These are phyloP conservation scores for Vaccinium myrtillus DNA, from an alignment of 148 eudicot genomes.

Conservation along the genomic window DNA sequence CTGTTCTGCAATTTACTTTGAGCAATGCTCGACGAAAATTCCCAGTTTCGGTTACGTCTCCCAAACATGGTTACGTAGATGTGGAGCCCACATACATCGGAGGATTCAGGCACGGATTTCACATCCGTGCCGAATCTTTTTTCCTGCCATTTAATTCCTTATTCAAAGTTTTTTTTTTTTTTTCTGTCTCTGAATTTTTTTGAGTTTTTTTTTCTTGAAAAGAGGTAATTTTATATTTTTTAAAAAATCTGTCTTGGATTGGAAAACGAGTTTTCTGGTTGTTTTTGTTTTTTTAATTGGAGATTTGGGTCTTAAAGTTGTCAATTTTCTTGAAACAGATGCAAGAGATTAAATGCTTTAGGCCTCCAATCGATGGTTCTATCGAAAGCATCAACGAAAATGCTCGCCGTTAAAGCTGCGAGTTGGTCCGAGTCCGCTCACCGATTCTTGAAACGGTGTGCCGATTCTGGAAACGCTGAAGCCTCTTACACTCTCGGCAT, in stretches of 20 bases:
- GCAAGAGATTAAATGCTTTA: constrained; percentile 43
- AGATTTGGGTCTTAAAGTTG: background rate
- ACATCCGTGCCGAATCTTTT: too few species aligned
- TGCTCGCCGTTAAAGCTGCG: constrained; percentile 41
- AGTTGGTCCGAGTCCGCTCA: constrained; percentile 50
- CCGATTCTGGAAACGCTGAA: constrained; percentile 45
- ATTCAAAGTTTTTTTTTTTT: background rate
- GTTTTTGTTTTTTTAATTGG: background rate
- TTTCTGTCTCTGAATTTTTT: background rate
- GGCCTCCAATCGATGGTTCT: constrained; percentile 36
- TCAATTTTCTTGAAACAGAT: constrained; percentile 29
- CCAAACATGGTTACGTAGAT: too few species aligned
- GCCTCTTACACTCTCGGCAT: constrained; percentile 54
- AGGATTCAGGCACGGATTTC: too few species aligned
- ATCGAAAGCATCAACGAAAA: constrained; percentile 33
- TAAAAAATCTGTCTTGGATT: background rate
- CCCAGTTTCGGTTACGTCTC: too few species aligned
- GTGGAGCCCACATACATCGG: too few species aligned
- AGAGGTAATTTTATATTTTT: background rate
- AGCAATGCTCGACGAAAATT: background rate
- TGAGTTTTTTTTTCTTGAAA: background rate
- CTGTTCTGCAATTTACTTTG: background rate
- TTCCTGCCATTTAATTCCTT: too few species aligned
- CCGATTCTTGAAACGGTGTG: constrained; percentile 47
- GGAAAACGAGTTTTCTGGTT: background rate